phyloP scores from a whole-genome alignment of 2,329 filamentous ascomycete genomes.

The Aphanocladium album region DNA sequence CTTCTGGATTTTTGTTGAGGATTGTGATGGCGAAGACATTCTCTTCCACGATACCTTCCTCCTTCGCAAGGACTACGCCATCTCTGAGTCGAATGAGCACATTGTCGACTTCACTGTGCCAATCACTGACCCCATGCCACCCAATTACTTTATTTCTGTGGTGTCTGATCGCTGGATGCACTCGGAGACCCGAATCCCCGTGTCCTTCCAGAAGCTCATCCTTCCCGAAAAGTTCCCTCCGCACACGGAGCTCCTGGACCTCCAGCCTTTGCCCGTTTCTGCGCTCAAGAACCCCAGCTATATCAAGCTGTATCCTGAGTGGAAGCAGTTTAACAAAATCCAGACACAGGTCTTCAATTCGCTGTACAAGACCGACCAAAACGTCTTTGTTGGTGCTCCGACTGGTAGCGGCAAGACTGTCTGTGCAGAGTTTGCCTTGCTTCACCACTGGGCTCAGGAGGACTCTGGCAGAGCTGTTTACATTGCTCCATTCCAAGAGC shows the following conservation, averaged over 20 bases:
- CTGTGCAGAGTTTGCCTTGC: conserved; percentile 87
- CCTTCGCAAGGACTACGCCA: conserved; percentile 81
- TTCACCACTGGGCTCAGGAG: conserved; percentile 71
- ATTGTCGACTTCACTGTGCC: conserved; percentile 94
- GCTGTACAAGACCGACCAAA: conserved; percentile 84
- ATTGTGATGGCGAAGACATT: conserved; percentile 94
- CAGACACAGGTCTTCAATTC: conserved; percentile 97
- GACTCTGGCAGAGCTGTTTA: conserved; percentile 75
- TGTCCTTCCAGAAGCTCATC: conserved; percentile 92
- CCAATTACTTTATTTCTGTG: conserved; percentile 96
- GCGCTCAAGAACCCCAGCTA: conserved; percentile 85
- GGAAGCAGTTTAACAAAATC: conserved; percentile 91
- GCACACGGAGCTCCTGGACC: conserved; percentile 84
- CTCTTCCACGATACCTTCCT: conserved; percentile 93
- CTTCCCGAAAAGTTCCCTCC: conserved; percentile 93
- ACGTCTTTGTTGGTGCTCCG: conserved; percentile 87
- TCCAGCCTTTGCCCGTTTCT: conserved; percentile 84
- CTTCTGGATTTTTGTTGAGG: conserved; percentile 97
- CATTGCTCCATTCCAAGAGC: conserved; percentile 88
- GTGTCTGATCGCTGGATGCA: conserved; percentile 98
- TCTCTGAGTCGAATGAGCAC: conserved; percentile 84
- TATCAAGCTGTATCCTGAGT: conserved; percentile 72
- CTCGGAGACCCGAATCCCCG: conserved; percentile 85
- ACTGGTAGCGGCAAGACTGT: conserved; percentile 96
- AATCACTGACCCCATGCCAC: conserved; percentile 95